Evolutionary conservation across 2,329 filamentous ascomycete species (phyloP).

Genomic region (Neonectria ditissima): DNA sequence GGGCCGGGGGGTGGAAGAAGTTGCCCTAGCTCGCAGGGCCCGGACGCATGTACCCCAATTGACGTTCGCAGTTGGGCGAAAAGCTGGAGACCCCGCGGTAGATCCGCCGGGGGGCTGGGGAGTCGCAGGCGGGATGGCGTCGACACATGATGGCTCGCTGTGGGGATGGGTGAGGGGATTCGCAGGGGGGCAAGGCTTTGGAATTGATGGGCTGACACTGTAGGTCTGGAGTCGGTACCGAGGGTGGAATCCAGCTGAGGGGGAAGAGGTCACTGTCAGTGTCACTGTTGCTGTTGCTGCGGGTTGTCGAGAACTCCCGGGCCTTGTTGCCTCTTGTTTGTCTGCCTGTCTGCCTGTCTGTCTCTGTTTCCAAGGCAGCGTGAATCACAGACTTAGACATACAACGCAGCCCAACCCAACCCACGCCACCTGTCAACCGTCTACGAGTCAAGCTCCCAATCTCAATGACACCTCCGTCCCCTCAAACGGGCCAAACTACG

Average conservation of each 20-base stretch:
- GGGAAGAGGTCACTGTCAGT: neutral
- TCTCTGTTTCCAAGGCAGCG: neutral
- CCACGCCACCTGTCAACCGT: too few relatives aligned
- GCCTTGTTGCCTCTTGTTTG: neutral
- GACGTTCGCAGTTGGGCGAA: neutral
- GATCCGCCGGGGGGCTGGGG: neutral
- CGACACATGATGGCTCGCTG: neutral
- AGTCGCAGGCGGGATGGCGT: neutral
- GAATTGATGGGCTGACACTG: neutral
- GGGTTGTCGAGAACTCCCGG: neutral
- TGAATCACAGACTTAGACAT: too few relatives aligned
- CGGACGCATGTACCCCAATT: conserved; percentile 1
- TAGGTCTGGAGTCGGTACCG: neutral
- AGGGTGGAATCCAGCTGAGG: neutral
- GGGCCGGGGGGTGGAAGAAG: too few relatives aligned
- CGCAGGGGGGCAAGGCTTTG: neutral
- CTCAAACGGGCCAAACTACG: conserved; percentile 7
- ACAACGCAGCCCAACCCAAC: too few relatives aligned
- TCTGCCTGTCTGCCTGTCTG: too few relatives aligned
- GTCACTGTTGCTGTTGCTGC: too few relatives aligned
- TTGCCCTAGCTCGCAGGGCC: neutral
- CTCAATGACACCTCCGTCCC: neutral
- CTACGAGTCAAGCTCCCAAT: neutral
- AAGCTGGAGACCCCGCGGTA: neutral
- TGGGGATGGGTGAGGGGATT: conserved; percentile 6